Base-by-base conservation (phyloP, 257 asterid genomes). In the Linderniella brevidens region DNA sequence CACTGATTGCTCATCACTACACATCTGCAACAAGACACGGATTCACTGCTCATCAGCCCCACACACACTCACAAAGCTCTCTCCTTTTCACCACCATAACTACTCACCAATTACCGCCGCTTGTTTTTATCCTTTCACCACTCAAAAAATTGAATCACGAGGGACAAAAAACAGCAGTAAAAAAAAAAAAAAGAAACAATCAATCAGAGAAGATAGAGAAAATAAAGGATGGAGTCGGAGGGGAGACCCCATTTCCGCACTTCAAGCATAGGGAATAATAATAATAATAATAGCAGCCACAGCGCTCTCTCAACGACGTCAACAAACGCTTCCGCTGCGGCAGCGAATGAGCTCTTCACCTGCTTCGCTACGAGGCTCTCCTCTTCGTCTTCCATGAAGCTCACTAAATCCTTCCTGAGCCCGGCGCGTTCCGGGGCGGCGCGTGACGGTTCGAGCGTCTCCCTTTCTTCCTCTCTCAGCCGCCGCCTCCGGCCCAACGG, bases 401-500 rank as follows among this genome's bases (percentile, higher is more conserved):
- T 71, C 48, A 29, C 64, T 16, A 71, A 59, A 61, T 64, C 74
- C 5, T 39, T 58, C 37, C 61, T 61, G 54, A 56, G 66, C 54
- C 64, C 68, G 35, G 67, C 15, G 56, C 48, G 38, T 60, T 64
- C 17, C 66, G 83, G 0, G 76, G 65, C 32, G 32, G 32, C 32
- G 32, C 32, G 32, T 25, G 32, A 25, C 32, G 32, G 32, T 54
- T 45, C 32, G 6, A 25, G 32, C 32, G 32, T 6, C 32, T 2
- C 4, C 32, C 32, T 25, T 8, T 69, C 71, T 39, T 66, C 75
- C 49, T 77, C 79, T 13, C 63, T 75, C 55, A 65, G 83, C 61
- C 80, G 93, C 53, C 67, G 83, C 18, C 77, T 68, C 32, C 62
- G 68, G 16, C 25, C 55, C 13, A 73, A 62, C 35, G 83, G 80